A percentile compares a stretch with the other conserved stretches of the same genome.
phyloP scores from a whole-genome alignment of 2,329 filamentous ascomycete genomes.

The Aspergillus sergii region DNA sequence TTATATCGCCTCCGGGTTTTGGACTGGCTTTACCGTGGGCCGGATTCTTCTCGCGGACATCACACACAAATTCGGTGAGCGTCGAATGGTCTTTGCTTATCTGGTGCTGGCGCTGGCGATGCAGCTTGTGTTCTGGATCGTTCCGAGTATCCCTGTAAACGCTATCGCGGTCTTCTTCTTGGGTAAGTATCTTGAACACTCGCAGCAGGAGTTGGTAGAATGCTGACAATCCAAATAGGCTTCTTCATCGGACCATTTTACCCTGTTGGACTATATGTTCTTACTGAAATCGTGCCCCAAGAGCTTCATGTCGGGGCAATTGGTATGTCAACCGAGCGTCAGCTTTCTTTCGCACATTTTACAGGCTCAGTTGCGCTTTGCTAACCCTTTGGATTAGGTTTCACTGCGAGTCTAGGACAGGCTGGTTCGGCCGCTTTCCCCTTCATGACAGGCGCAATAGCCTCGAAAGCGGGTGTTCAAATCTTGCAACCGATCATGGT shows the following conservation, averaged over 20 bases:
- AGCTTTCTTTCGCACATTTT: neutral
- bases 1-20: conserved; percentile 28
- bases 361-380: neutral
- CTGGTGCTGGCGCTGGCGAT: conserved; percentile 20
- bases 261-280: conserved; percentile 27
- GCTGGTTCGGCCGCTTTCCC: conserved; percentile 28
- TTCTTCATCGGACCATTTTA: conserved; percentile 31
- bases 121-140: conserved; percentile 28
- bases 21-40: conserved; percentile 26
- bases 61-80: conserved; percentile 26
- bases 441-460: conserved; percentile 27
- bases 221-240: conserved; percentile 16
- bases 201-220: neutral
- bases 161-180: conserved; percentile 27
- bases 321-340: conserved; percentile 15
- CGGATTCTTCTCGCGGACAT: conserved; percentile 26
- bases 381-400: conserved; percentile 18
- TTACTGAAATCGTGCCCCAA: conserved; percentile 25
- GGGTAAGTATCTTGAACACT: conserved; percentile 15
- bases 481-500: conserved; percentile 30
- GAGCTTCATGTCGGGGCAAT: conserved; percentile 28
- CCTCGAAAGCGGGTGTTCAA: conserved; percentile 26
- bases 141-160: conserved; percentile 24
- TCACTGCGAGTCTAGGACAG: conserved; percentile 27
- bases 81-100: conserved; percentile 27